Evolutionary conservation across 2,329 filamentous ascomycete genomes (phyloP).

Genomic region (Aschersonia sp.): DNA sequence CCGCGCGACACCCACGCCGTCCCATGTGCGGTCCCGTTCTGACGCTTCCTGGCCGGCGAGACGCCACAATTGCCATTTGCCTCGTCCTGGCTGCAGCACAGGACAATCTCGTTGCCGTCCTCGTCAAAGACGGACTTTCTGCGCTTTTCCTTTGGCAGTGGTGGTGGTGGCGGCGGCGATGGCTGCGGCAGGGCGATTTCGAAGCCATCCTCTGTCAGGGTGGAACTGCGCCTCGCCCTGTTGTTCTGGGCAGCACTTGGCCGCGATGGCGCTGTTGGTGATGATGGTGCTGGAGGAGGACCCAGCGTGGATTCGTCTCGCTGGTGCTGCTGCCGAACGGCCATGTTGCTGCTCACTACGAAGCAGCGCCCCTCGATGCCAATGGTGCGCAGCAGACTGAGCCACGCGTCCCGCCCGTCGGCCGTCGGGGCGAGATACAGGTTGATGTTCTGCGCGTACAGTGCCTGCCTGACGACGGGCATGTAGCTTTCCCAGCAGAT

Average conservation of each 20-base stretch:
- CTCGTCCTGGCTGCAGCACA: conserved; percentile 17
- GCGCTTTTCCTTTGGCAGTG: conserved; percentile 9
- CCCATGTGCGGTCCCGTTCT: not conserved
- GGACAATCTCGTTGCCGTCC: conserved; percentile 40
- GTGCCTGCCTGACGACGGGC: conserved; percentile 68
- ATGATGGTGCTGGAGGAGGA: no score
- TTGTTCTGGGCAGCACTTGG: not conserved
- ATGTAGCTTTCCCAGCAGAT: conserved; percentile 98
- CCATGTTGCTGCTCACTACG: conserved; percentile 78
- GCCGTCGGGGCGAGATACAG: conserved; percentile 84
- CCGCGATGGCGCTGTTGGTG: no score
- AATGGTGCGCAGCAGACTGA: conserved; percentile 66
- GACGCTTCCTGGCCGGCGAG: not conserved
- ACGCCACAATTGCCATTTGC: conserved; percentile 5
- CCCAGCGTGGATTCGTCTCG: not conserved
- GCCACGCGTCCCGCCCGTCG: conserved; percentile 71
- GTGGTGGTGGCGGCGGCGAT: conserved; percentile 5
- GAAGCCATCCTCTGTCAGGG: conserved; percentile 29
- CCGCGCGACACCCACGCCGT: conserved; percentile 49
- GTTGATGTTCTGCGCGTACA: conserved; percentile 86
- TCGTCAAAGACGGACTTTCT: conserved; percentile 32
- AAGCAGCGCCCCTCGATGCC: conserved; percentile 73
- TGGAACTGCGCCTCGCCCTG: conserved; percentile 19
- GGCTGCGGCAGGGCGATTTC: conserved; percentile 28
- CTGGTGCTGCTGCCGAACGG: conserved; percentile 24